Conservation (phyloP, 805 yeast genomes). For the Lipomyces yamadae region DNA sequence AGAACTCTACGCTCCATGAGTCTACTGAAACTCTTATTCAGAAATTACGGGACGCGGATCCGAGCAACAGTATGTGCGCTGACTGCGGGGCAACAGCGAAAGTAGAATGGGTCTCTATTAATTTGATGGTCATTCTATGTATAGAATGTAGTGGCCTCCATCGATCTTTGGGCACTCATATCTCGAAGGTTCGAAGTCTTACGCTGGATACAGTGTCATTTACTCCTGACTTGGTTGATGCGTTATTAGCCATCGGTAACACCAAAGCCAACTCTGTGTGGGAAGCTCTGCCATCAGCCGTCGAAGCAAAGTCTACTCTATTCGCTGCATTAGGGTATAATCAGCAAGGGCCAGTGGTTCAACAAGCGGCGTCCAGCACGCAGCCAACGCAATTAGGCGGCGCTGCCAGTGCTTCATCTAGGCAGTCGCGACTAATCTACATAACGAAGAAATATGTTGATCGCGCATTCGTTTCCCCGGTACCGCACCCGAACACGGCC, state of each 20-base stretch:
- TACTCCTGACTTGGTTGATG: constrained; percentile 60
- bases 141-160: constrained; percentile 89
- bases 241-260: constrained; percentile 65
- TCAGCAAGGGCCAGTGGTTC: neutral
- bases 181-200: constrained; percentile 77
- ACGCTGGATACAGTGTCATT: constrained; percentile 67
- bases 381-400: constrained; percentile 47
- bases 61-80: constrained; percentile 70
- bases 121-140: constrained; percentile 72
- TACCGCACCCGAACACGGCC: constrained; percentile 44
- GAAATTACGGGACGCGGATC: constrained; percentile 42
- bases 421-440: constrained; percentile 49
- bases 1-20: constrained; percentile 6
- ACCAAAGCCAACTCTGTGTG: constrained; percentile 60
- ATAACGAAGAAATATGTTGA: constrained; percentile 68
- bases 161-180: constrained; percentile 79
- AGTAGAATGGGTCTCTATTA: constrained; percentile 89
- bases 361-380: constrained; percentile 3
- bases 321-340: constrained; percentile 5
- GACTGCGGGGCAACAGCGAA: constrained; percentile 71
- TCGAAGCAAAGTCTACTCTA: constrained; percentile 34
- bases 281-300: constrained; percentile 51
- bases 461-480: constrained; percentile 51
- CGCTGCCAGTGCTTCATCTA: constrained; percentile 50
- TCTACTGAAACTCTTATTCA: constrained; percentile 18